Conservation (phyloP, 2,329 filamentous ascomycete species). For the Ceratocystiopsis sp. region DNA sequence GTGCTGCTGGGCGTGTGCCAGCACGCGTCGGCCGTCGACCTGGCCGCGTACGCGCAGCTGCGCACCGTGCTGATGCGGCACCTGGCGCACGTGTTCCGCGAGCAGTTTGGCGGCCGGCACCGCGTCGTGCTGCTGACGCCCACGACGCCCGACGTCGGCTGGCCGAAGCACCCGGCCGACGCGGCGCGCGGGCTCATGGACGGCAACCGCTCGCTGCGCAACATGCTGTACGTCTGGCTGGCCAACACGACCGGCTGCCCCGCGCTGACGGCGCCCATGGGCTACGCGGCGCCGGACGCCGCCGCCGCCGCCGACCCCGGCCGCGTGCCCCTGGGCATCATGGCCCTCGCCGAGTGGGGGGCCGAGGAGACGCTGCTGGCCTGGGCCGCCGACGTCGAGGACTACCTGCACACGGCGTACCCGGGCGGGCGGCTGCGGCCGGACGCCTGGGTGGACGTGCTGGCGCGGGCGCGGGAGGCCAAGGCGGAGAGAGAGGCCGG, state of each 20-base stretch:
- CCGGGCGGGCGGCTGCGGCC: constrained; percentile 33
- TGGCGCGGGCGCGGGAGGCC: constrained; percentile 20
- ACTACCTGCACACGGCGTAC: constrained; percentile 29
- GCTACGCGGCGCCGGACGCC: constrained; percentile 43
- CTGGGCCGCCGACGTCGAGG: constrained; percentile 42
- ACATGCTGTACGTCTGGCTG: constrained; percentile 75
- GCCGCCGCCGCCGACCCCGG: constrained; percentile 32
- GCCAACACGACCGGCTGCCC: constrained; percentile 72
- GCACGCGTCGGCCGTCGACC: constrained; percentile 50
- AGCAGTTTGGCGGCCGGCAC: constrained; percentile 33
- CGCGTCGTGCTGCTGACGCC: constrained; percentile 67
- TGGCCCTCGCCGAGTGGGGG: constrained; percentile 52
- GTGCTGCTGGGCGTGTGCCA: constrained; percentile 49
- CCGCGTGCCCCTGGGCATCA: constrained; percentile 40
- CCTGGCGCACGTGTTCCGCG: constrained; percentile 50
- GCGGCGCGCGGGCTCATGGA: constrained; percentile 58
- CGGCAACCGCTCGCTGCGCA: constrained; percentile 52
- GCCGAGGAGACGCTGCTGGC: constrained; percentile 43
- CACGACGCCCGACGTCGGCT: constrained; percentile 59
- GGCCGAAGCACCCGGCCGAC: constrained; percentile 43
- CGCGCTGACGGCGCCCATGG: constrained; percentile 56
- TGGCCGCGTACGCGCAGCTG: constrained; percentile 55
- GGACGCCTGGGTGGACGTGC: constrained; percentile 40
- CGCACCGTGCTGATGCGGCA: constrained; percentile 66
- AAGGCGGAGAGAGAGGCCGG: background rate